Conservation (phyloP, 352 stramenopile species). For the Globisporangium paroecandrum region DNA sequence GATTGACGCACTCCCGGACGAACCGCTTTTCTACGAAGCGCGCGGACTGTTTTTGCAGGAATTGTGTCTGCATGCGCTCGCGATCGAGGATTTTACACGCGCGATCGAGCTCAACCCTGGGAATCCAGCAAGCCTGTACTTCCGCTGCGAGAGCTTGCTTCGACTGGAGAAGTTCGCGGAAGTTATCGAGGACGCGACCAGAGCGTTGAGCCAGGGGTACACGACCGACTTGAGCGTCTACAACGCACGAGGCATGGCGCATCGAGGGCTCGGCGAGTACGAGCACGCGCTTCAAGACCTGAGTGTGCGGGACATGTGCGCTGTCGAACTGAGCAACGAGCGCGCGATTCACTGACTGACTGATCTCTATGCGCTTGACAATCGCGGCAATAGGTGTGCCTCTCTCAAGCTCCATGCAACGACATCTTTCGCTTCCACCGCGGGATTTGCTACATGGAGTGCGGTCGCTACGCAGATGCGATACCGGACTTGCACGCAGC, state of each 20-base stretch:
- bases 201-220: slow-evolving; percentile 22
- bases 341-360: neutral
- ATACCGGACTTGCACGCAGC: slow-evolving; percentile 52
- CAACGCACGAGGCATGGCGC: slow-evolving; percentile 57
- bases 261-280: slow-evolving; percentile 54
- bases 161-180: slow-evolving; percentile 40
- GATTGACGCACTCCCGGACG: slow-evolving; percentile 46
- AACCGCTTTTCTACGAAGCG: slow-evolving; percentile 59
- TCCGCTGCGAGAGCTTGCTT: slow-evolving; percentile 46
- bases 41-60: slow-evolving; percentile 60
- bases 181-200: slow-evolving; percentile 42
- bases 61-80: slow-evolving; percentile 38
- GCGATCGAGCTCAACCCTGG: slow-evolving; percentile 21
- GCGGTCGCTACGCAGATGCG: slow-evolving; percentile 39
- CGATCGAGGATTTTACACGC: slow-evolving; percentile 51
- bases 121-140: slow-evolving; percentile 28
- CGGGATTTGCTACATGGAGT: slow-evolving; percentile 59
- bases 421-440: slow-evolving; percentile 71
- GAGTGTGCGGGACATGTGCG: slow-evolving; percentile 27
- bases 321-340: too few species aligned
- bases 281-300: slow-evolving; percentile 54
- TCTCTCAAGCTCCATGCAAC: slow-evolving; percentile 37
- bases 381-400: slow-evolving; percentile 26
- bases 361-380: neutral
- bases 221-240: slow-evolving; percentile 34